Percentiles rank a stretch among this genome's conserved stretches.
phyloP scores from a whole-genome alignment of 2,329 filamentous ascomycete genomes.

The Canariomyces notabilis region DNA sequence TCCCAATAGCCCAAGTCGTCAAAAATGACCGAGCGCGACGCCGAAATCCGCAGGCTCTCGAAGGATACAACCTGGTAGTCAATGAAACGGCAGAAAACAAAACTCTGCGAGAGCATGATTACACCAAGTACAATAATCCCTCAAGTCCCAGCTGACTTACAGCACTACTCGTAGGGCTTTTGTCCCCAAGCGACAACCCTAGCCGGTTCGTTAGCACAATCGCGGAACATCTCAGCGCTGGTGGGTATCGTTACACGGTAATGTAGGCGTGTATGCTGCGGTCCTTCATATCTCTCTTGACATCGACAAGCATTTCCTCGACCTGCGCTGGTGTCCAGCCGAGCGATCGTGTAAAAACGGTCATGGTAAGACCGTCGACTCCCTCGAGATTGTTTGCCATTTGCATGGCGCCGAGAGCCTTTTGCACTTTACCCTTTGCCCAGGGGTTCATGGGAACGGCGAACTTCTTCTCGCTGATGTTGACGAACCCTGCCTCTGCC shows the following conservation, averaged over 20 bases:
- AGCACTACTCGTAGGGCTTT: constrained; percentile 2
- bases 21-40: no score
- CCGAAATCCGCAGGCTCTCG: no score
- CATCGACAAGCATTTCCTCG: constrained; percentile 16
- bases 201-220: not conserved
- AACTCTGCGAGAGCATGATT: not conserved
- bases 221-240: not conserved
- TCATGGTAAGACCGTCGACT: constrained; percentile 28
- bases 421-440: constrained; percentile 26
- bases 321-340: constrained; percentile 27
- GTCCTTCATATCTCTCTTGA: constrained; percentile 10
- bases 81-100: no score
- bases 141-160: no score
- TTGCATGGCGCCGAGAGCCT: constrained; percentile 28
- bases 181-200: constrained; percentile 8
- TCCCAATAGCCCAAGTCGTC: no score
- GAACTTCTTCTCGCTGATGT: constrained; percentile 28
- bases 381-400: constrained; percentile 29
- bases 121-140: no score
- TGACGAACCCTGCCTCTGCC: constrained; percentile 29
- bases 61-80: no score
- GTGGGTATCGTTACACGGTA: constrained; percentile 2
- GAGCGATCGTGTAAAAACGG: constrained; percentile 24
- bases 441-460: constrained; percentile 29
- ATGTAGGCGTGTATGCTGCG: constrained; percentile 11